Evolutionary conservation across 768 basidiomycete species (phyloP), one percentile per base, ranked within the genome.

Genomic region (Russula emetica): DNA sequence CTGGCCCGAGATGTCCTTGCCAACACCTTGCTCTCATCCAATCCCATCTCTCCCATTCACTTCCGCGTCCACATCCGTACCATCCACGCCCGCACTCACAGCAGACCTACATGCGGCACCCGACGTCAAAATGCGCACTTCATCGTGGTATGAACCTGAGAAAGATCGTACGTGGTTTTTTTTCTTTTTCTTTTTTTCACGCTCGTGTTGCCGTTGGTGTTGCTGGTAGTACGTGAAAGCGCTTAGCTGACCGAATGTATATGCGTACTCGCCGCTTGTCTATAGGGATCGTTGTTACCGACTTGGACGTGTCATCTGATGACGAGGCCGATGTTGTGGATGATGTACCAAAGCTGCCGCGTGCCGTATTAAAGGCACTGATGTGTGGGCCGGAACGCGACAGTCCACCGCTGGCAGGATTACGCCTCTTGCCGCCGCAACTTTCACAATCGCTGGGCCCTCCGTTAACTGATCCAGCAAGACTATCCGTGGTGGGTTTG

Each of bases 71-170:
- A 16, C 32, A 28, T 26, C 11, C 36, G 13, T 26, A 7, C 24
- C 32, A 8, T 3, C 6, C 44, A 22, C 14, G 24, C 28, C 60
- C 13, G n/a, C 61, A 57, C 36, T 28, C 36, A 9, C 26, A 7
- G 34, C 24, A n/a, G 50, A 51, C 38, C 30, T 42, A 26, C 44
- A 58, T 16, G n/a, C 11, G 57, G 26, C 38, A 26, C 30, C 36
- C 30, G 63, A 55, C 55, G 50, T 69, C 50, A 63, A 59, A 22
- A 69, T 69, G 68, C 66, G 54, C n/a, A 40, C 51, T 7, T 61
- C 62, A n/a, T 69, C 68, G 11, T 69, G 68, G 68, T 69, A 67
- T 28, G 68, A 69, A 36, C 62, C 68, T 20, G 62, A 67, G 51
- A 67, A 67, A 42, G 68, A 69, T 26, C 59, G 68, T 69, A 32